Evolutionary conservation across 1,284 basidiomycete genomes (phyloP).

Genomic region (Phellinidium pouzarii): DNA sequence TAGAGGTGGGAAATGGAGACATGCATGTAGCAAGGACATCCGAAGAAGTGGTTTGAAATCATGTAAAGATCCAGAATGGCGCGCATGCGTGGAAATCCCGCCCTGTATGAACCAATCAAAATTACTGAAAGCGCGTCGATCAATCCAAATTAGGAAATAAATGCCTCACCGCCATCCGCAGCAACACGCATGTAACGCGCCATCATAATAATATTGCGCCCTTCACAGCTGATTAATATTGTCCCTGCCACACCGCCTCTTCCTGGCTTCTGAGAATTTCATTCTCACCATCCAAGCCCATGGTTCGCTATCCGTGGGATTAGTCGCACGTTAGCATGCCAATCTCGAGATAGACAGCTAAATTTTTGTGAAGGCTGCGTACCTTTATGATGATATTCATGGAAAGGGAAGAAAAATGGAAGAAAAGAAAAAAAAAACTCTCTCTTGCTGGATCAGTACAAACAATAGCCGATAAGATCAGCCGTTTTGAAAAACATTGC

Average conservation of each 20-base stretch:
- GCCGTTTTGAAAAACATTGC: not conserved
- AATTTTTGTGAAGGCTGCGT: not conserved
- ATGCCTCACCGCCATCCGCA: slow-evolving; percentile 11
- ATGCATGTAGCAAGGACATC: not conserved
- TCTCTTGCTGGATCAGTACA: not conserved
- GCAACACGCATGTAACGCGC: slow-evolving; percentile 7
- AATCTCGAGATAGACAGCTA: not conserved
- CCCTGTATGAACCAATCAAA: not conserved
- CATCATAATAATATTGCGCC: slow-evolving; percentile 7
- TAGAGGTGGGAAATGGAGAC: not conserved
- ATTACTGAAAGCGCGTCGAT: not conserved
- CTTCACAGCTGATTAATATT: slow-evolving; percentile 8
- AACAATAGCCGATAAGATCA: not conserved
- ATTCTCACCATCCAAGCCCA: not conserved
- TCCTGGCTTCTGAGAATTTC: not conserved
- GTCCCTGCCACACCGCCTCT: slow-evolving; percentile 4
- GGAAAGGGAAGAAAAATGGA: not conserved
- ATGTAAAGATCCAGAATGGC: not conserved
- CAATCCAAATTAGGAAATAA: not conserved
- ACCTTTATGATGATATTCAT: not conserved
- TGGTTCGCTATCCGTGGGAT: slow-evolving; percentile 6
- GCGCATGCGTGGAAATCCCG: not conserved
- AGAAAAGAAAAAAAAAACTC: not conserved
- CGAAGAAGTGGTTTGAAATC: not conserved
- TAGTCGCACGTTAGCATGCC: not conserved